phyloP scores from a whole-genome alignment of 1,284 basidiomycete species.

The Pholiota adiposa region DNA sequence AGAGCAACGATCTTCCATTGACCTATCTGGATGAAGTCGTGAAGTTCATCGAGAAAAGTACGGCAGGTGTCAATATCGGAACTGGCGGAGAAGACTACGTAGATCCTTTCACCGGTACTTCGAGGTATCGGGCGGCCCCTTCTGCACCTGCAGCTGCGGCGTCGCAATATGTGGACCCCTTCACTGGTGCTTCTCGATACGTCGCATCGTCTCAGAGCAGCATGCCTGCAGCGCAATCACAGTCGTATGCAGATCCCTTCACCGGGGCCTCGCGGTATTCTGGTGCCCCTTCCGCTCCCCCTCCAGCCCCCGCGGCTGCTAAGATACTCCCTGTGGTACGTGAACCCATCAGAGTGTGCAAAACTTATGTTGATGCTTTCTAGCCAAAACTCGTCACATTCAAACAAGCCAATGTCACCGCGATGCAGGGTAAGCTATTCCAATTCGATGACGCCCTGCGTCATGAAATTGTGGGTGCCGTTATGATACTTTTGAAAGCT shows the following conservation, averaged over 20 bases:
- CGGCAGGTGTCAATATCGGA: constrained; percentile 76
- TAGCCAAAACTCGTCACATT: constrained; percentile 71
- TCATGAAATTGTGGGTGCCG: constrained; percentile 63
- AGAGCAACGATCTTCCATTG: constrained; percentile 82
- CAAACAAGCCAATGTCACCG: constrained; percentile 87
- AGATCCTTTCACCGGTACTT: constrained; percentile 92
- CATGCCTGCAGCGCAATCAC: constrained; percentile 20
- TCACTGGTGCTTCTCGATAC: constrained; percentile 74
- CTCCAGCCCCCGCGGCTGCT: constrained; percentile 30
- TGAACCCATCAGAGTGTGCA: constrained; percentile 10
- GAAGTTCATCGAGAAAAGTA: constrained; percentile 93
- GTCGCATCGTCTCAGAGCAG: constrained; percentile 33
- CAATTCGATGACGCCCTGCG: constrained; percentile 80
- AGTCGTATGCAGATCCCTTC: constrained; percentile 62
- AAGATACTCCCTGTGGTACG: constrained; percentile 67
- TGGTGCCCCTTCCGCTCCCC: constrained; percentile 32
- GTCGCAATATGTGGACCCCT: constrained; percentile 62
- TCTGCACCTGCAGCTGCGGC: constrained; percentile 19
- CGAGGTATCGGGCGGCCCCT: constrained; percentile 57
- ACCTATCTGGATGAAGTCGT: constrained; percentile 92
- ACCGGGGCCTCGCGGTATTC: constrained; percentile 73
- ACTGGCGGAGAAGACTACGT: constrained; percentile 61
- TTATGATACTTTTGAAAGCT: not conserved
- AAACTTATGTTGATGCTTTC: not conserved
- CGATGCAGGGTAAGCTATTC: constrained; percentile 83